phyloP scores from a whole-genome alignment of 257 asterid genomes.

The Lycium ferocissimum region DNA sequence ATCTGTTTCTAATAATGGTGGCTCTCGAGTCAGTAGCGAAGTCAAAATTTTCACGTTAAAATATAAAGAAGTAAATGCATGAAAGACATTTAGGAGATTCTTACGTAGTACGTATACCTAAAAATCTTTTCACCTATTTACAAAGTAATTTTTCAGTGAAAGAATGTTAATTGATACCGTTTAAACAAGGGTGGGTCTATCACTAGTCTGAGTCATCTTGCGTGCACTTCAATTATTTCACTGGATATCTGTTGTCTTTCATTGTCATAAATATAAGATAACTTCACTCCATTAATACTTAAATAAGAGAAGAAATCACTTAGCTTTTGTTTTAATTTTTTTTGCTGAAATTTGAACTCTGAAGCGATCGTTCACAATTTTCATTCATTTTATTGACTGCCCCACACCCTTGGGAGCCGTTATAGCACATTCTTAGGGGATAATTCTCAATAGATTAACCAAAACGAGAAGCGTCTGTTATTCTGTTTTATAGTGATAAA shows the following conservation, averaged over 20 bases:
- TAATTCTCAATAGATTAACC: slow-evolving; percentile 42
- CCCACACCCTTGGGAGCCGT: not conserved
- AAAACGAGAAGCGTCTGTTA: slow-evolving; percentile 51
- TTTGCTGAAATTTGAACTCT: not conserved
- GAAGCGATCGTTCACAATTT: not conserved
- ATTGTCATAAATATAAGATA: not conserved
- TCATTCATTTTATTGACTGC: too few species aligned
- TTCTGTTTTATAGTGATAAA: slow-evolving; percentile 31
- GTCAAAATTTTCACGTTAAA: too few species aligned
- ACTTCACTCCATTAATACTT: slow-evolving; percentile 32
- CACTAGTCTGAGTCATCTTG: not conserved
- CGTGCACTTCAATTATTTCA: slow-evolving; percentile 57
- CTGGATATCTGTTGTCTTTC: slow-evolving; percentile 43
- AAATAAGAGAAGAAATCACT: slow-evolving; percentile 54
- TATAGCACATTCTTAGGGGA: slow-evolving; percentile 51
- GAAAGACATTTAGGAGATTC: too few species aligned
- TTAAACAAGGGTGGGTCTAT: not conserved
- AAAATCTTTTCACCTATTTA: too few species aligned
- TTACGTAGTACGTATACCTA: too few species aligned
- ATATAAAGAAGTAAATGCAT: too few species aligned
- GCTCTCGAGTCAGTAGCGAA: slow-evolving; percentile 34
- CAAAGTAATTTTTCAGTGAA: too few species aligned
- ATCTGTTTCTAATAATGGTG: slow-evolving; percentile 35
- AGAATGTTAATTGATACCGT: too few species aligned
- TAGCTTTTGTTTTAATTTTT: not conserved